Base-by-base conservation (phyloP, 78 protist genomes). In the Dictyostelium citrinum region DNA sequence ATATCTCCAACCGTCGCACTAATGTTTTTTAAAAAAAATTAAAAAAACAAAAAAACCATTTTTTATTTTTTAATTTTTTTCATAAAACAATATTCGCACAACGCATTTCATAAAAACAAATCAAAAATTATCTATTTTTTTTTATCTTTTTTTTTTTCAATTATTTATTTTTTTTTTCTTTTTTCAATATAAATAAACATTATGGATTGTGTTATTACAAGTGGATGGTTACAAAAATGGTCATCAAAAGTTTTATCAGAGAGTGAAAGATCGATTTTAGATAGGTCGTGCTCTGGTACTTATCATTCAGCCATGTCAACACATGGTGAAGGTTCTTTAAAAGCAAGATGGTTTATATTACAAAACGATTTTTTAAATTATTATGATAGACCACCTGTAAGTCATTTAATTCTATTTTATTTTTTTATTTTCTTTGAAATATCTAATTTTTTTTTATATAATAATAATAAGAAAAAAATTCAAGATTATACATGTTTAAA, bases 331-430 rank as follows among this genome's bases (percentile, higher is more conserved):
- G 93, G 93, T 49, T 39, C 74, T 31, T 39, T 88, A 37, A 88
- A 88, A 67, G 9, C 77, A 33, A 37, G 93, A 49, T 88, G 93
- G 93, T 88, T 88, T 29, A 88, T 88, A 22, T 68, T 88, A 46
- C 93, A 88, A 67, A 41, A 75, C 46, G 93, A 88, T 35, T 88
- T 88, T 45, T 79, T 88, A 58, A 64, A 70, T 49, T 88, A 88
- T 68, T 88, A 74, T 78, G 93, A 88, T 64, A 88, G 55, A 46
- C 81, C 43, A 78, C 93, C 93, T 67, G 93, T 88, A 88, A 35
- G 84, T 88, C 14, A 5, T 55, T 20, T 10, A 58, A 58, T 6
- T 17, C 20, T 58, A 58, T 64, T 64, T 71, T 9, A 10, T 43
- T 86, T 22, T 22, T 43, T 43, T 43, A 6, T 0, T 22, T 20